phyloP scores from a whole-genome alignment of 352 stramenopile species.

The Globisporangium canariense region DNA sequence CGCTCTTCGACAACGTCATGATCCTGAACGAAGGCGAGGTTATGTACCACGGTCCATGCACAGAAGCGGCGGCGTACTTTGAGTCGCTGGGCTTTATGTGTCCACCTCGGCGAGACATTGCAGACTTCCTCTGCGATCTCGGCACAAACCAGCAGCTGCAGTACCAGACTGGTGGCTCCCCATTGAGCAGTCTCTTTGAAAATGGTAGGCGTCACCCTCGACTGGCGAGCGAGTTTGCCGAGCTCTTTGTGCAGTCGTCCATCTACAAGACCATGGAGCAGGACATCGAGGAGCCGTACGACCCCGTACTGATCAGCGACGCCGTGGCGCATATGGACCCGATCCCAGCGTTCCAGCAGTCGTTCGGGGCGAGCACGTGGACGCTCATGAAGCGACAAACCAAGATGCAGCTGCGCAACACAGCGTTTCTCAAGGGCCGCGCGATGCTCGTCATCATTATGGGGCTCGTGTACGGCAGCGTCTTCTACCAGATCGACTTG shows the following conservation, averaged over 20 bases:
- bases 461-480: slow-evolving; percentile 41
- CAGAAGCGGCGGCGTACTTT: slow-evolving; percentile 76
- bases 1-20: slow-evolving; percentile 92
- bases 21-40: slow-evolving; percentile 88
- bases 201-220: slow-evolving; percentile 19
- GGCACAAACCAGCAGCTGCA: slow-evolving; percentile 38
- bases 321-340: slow-evolving; percentile 43
- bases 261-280: slow-evolving; percentile 45
- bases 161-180: slow-evolving; percentile 23
- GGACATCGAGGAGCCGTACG: slow-evolving; percentile 87
- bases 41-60: slow-evolving; percentile 80
- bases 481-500: slow-evolving; percentile 54
- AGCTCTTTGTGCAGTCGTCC: slow-evolving; percentile 31
- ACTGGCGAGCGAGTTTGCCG: slow-evolving; percentile 40
- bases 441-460: slow-evolving; percentile 51
- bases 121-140: slow-evolving; percentile 88
- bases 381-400: slow-evolving; percentile 65
- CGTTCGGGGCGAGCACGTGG: slow-evolving; percentile 37
- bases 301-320: slow-evolving; percentile 87
- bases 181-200: not conserved
- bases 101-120: slow-evolving; percentile 67
- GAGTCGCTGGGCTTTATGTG: slow-evolving; percentile 55
- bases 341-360: slow-evolving; percentile 42
- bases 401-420: slow-evolving; percentile 62
- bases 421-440: slow-evolving; percentile 43